Conservation (phyloP, 1,284 basidiomycete genomes). For the Austropuccinia psidii region DNA sequence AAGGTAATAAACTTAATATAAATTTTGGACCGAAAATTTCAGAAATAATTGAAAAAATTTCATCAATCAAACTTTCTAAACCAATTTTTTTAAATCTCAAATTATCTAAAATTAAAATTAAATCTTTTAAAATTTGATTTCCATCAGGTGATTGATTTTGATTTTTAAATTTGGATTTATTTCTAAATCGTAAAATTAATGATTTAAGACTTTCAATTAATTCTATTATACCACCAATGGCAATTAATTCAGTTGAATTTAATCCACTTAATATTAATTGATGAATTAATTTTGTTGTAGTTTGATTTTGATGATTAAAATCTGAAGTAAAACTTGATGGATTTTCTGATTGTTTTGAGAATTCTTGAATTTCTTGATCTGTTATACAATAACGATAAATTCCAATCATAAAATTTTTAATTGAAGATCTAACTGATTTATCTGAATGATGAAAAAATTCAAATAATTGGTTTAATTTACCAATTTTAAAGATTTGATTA, state of each 20-base stretch:
- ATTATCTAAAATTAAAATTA: conserved; percentile 68
- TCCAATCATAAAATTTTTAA: conserved; percentile 58
- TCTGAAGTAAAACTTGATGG: conserved; percentile 56
- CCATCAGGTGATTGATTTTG: conserved; percentile 58
- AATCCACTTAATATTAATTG: conserved; percentile 60
- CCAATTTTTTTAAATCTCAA: conserved; percentile 62
- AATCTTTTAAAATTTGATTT: conserved; percentile 65
- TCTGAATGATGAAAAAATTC: conserved; percentile 36
- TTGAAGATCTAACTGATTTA: conserved; percentile 56
- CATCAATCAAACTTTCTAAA: conserved; percentile 84
- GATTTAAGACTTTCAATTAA: conserved; percentile 40
- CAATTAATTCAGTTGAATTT: conserved; percentile 56
- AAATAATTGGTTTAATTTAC: neutral
- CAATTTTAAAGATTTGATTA: conserved; percentile 51
- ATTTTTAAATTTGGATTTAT: conserved; percentile 42
- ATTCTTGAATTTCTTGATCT: conserved; percentile 55
- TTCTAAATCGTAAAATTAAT: conserved; percentile 50
- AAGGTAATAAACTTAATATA: conserved; percentile 66
- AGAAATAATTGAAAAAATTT: conserved; percentile 57
- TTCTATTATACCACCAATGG: conserved; percentile 50
- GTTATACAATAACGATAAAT: conserved; percentile 64
- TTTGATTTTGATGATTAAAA: conserved; percentile 58
- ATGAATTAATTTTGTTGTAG: conserved; percentile 63
- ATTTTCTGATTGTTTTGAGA: conserved; percentile 46
- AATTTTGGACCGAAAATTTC: conserved; percentile 75